Evolutionary conservation across 2,329 filamentous ascomycete genomes (phyloP).

Genomic region (Massarina eburnea): DNA sequence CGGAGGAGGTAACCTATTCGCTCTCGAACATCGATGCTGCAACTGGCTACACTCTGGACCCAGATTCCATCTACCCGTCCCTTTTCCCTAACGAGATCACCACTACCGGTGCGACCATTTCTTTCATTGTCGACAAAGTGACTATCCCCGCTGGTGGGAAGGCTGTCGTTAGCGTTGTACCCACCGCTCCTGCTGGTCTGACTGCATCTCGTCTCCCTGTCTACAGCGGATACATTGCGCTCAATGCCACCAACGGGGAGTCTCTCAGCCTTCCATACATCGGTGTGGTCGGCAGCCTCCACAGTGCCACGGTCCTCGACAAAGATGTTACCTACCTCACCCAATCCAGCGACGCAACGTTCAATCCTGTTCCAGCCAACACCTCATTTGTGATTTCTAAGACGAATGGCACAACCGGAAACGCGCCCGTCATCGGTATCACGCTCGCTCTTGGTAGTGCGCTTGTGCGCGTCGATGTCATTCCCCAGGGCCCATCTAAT

Average conservation of each 20-base stretch:
- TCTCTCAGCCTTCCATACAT: conserved; percentile 12
- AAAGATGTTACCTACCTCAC: conserved; percentile 4
- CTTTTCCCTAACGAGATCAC: conserved; percentile 7
- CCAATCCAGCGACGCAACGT: neutral
- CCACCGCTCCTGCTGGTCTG: conserved; percentile 16
- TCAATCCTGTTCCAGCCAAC: conserved; percentile 1
- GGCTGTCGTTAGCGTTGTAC: conserved; percentile 11
- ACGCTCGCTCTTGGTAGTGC: conserved; percentile 5
- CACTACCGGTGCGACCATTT: conserved; percentile 13
- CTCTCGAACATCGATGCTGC: conserved; percentile 5
- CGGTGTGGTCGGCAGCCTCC: conserved; percentile 7
- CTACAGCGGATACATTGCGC: conserved; percentile 14
- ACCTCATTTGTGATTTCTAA: neutral
- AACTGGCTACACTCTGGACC: conserved; percentile 13
- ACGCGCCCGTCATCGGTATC: conserved; percentile 4
- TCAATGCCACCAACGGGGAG: conserved; percentile 4
- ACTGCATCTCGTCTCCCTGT: conserved; percentile 11
- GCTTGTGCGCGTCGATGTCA: conserved; percentile 9
- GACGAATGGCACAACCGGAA: conserved; percentile 1
- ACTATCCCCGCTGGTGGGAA: conserved; percentile 16
- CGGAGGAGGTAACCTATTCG: conserved; percentile 7
- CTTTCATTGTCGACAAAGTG: conserved; percentile 18
- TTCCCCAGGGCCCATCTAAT: conserved; percentile 2
- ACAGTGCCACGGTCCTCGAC: conserved; percentile 7
- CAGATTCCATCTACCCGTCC: conserved; percentile 12